Conservation (phyloP, 2,329 filamentous ascomycete species). For the Microdochium trichocladiopsis region DNA sequence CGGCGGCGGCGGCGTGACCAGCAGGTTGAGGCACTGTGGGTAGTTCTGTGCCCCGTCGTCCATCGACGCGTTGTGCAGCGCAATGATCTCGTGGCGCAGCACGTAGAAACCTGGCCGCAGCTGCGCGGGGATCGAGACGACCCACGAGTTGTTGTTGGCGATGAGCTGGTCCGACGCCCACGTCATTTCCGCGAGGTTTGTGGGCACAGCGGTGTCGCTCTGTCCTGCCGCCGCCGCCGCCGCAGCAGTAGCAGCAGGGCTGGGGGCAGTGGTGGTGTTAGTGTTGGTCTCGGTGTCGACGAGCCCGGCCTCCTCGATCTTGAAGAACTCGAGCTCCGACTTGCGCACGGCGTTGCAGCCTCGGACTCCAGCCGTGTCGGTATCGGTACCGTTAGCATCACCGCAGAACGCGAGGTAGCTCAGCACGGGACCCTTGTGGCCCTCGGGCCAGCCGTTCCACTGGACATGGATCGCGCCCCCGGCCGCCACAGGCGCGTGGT, state of each 20-base stretch:
- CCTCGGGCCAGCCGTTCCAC: conserved; percentile 30
- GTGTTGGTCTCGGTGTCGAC: conserved; percentile 10
- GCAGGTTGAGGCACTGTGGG: conserved; percentile 50
- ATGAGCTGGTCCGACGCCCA: conserved; percentile 35
- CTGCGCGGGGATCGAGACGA: conserved; percentile 34
- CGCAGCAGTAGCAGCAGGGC: too few relatives aligned
- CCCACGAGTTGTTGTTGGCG: conserved; percentile 40
- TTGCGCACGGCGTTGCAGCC: conserved; percentile 23
- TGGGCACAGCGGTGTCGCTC: neutral
- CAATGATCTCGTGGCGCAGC: conserved; percentile 44
- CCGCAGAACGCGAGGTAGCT: conserved; percentile 29
- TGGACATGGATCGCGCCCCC: conserved; percentile 27
- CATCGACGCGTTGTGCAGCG: conserved; percentile 35
- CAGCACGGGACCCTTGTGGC: conserved; percentile 29
- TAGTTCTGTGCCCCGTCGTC: conserved; percentile 41
- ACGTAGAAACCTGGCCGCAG: conserved; percentile 42
- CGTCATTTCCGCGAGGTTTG: conserved; percentile 16
- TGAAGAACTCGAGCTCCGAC: conserved; percentile 25
- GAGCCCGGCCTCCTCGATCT: conserved; percentile 22
- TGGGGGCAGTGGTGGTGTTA: neutral
- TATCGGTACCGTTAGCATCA: conserved; percentile 12
- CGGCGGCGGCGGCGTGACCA: conserved; percentile 40
- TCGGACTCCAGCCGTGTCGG: conserved; percentile 1
- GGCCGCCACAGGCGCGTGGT: conserved; percentile 22
- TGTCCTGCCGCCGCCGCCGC: neutral